Evolutionary conservation across 345 rosid genomes (phyloP), one percentile per base, ranked within the genome.

Genomic region (Mercurialis annua): DNA sequence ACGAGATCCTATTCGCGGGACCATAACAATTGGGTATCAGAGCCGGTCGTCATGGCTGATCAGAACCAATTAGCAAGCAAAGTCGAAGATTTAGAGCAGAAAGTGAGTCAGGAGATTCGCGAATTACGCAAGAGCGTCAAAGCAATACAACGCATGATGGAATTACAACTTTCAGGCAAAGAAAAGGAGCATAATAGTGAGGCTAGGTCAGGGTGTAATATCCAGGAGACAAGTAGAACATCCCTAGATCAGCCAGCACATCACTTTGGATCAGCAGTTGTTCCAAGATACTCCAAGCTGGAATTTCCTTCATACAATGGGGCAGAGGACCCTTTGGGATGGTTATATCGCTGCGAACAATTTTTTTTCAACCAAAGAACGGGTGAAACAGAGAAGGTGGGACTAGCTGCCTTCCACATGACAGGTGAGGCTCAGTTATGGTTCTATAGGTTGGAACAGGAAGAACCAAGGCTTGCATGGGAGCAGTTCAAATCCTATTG

Each of bases 21-120:
- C 30, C 26, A 29, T 58, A 36, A 36, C 40, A 58, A 58, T 58
- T 58, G 30, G 23, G 62, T 58, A 58, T 58, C 16, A 58, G 23
- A 58, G 44, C 44, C 23, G 2, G 24, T 29, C 1, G 5, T 58
- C 62, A 33, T 33, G 40, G 21, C 9, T 10, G 6, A 33, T 30
- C 7, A 6, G 24, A 18, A 17, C 18, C 10, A 58, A 36, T 58
- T 33, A 15, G 6, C 40, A 30, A n/a, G 42, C 6, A 10, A 2
- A 30, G 33, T 58, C 14, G 21, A 58, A 17, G 27, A 12, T 54
- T 33, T 6, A 54, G 18, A 2, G 18, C 24, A 54, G n/a, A n/a
- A n/a, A n/a, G n/a, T n/a, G n/a, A n/a, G n/a, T n/a, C n/a, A n/a
- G n/a, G n/a, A n/a, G n/a, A n/a, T n/a, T n/a, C n/a, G n/a, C n/a